A percentile compares a stretch with the other conserved stretches of the same genome.
These are phyloP conservation scores for Yamagishiella unicocca DNA, from an alignment of 139 green algal species.

Conservation along the genomic window DNA sequence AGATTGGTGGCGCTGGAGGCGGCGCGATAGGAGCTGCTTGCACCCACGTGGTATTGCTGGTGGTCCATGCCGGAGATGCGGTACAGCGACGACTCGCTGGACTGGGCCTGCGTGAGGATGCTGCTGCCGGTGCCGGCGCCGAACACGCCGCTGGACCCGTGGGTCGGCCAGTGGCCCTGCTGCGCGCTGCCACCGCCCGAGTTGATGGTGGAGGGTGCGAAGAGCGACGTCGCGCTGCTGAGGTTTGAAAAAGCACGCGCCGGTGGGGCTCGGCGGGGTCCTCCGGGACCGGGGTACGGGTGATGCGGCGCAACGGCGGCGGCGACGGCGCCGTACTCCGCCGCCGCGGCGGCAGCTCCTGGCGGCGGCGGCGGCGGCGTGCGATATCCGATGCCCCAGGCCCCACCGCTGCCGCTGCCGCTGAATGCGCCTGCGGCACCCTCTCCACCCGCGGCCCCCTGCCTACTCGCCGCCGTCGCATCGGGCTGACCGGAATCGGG, in stretches of 20 bases:
- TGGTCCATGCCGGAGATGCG: neutral
- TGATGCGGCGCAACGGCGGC: slow-evolving; percentile 3
- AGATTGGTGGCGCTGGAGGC: neutral
- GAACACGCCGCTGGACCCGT: neutral
- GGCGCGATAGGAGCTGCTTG: neutral
- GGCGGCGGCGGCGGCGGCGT: neutral
- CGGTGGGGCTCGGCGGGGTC: neutral
- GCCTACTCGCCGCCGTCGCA: neutral
- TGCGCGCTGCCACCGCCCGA: neutral
- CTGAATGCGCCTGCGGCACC: too few species aligned
- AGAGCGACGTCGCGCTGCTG: slow-evolving; percentile 21
- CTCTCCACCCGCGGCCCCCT: neutral
- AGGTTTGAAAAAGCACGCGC: neutral
- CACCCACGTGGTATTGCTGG: neutral
- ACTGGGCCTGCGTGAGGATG: neutral
- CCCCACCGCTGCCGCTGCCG: neutral
- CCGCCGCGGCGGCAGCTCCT: neutral
- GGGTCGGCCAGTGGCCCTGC: neutral
- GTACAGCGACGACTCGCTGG: slow-evolving; percentile 14
- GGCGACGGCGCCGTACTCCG: slow-evolving; percentile 26
- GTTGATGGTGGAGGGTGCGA: neutral
- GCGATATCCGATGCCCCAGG: neutral
- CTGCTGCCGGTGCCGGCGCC: neutral
- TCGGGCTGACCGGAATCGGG: neutral
- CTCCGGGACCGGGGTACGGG: neutral